Percentiles rank a stretch among this genome's conserved stretches.
These are phyloP conservation scores for Yamadazyma kanchanaburiensis DNA, from an alignment of 1,139 yeast species.

Conservation along the genomic window DNA sequence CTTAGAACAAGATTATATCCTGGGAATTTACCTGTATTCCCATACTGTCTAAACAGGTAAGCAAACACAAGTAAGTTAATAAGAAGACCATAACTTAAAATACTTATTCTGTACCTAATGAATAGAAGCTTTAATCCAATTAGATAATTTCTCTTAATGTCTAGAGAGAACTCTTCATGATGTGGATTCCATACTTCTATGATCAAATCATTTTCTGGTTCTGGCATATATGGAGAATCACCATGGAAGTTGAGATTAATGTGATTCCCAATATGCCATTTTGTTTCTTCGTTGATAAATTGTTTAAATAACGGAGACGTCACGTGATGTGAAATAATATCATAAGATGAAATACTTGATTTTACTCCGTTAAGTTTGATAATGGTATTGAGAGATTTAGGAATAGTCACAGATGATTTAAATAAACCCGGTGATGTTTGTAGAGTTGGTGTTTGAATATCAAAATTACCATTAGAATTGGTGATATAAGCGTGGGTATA, in stretches of 20 bases:
- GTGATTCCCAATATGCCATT: constrained; percentile 62
- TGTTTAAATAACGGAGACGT: constrained; percentile 71
- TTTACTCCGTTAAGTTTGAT: constrained; percentile 54
- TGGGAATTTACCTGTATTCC: constrained; percentile 6
- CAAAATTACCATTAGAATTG: too few species aligned
- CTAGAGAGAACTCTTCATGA: constrained; percentile 18
- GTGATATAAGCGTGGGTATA: too few species aligned
- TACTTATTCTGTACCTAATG: constrained; percentile 59
- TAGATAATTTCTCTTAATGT: constrained; percentile 38
- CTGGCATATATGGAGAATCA: constrained; percentile 78
- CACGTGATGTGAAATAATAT: constrained; percentile 1
- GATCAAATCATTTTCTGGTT: constrained; percentile 20
- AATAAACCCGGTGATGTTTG: too few species aligned
- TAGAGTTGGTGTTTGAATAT: too few species aligned
- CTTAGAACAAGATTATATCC: constrained; percentile 6
- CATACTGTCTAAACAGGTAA: constrained; percentile 29
- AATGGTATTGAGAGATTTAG: constrained; percentile 32
- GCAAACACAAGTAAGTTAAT: constrained; percentile 42
- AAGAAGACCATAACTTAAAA: constrained; percentile 56
- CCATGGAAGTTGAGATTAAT: constrained; percentile 48
- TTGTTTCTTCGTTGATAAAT: constrained; percentile 66
- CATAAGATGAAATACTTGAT: constrained; percentile 54
- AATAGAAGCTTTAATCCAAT: constrained; percentile 52
- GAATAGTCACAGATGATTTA: constrained; percentile 1
- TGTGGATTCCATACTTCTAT: constrained; percentile 42